Base-by-base conservation (phyloP, 208 protist genomes). In the Acanthamoeba polyphaga region DNA sequence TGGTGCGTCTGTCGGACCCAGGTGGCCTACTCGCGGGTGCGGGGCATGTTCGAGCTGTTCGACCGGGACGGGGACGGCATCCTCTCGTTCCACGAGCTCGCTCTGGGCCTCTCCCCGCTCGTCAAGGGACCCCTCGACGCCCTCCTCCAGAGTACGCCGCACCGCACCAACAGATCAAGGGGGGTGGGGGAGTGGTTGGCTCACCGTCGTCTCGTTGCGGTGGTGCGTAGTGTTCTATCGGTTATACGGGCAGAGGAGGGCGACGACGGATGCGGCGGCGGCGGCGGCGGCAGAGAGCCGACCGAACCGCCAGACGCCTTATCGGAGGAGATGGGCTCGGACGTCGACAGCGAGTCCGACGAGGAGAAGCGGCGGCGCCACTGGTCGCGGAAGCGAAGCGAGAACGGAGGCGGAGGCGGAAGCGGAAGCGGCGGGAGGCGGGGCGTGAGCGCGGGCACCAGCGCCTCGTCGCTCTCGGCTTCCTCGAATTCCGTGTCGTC, bases 81-180 rank as follows among this genome's bases (percentile, higher is more conserved):
- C 29, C 64, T 94, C 17, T 62, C 49, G 15, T 94, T 94, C 38
- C 66, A 84, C 53, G 91, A 94, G 51, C 91, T 94, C 49, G 74
- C 58, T 19, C 29, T 94, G 22, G 91, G 91, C 12, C 74, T 94
- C 32, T 85, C 70, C 27, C 91, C 91, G 12, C 70, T 94, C 32
- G 34, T 94, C 53, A 94, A 94, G 91, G 91, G 91, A 4, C 70
- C 66, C 13, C 34, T 84, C 24, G 70, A 94, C 51, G 46, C 64
- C 22, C 91, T 94, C 27, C 91, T 94, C 29, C 66, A 94, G 34
- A 24, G 91, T 94, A 72, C 34, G 27, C 8, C 13, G 22, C 10
- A 9, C 80, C 8, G 1, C 51, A 34, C 34, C 34, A 34, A 34
- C 34, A 34, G 34, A 34, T 34, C 34, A 34, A 34, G 34, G 34